A percentile compares a stretch with the other conserved stretches of the same genome.
Evolutionary conservation across 2,329 filamentous ascomycete species (phyloP).

Genomic region (Gliomastix tumulicola): DNA sequence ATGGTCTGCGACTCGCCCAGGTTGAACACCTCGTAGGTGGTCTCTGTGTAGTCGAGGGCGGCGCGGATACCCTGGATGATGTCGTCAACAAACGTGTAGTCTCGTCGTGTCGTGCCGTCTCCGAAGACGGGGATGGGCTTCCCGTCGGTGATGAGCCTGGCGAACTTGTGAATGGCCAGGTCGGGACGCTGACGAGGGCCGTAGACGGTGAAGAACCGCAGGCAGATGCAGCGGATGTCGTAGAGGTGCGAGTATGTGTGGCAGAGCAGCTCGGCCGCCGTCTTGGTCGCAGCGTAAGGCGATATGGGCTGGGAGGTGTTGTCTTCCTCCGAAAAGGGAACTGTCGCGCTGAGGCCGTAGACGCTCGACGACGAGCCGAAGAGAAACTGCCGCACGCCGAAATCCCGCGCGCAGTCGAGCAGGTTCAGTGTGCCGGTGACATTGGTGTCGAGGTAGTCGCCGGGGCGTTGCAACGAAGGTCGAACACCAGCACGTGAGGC

Average conservation of each 20-base stretch:
- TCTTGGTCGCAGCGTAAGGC: slow-evolving; percentile 21
- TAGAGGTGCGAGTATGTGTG: slow-evolving; percentile 23
- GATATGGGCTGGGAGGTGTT: slow-evolving; percentile 12
- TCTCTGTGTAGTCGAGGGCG: slow-evolving; percentile 10
- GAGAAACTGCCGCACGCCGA: slow-evolving; percentile 11
- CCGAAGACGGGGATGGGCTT: slow-evolving; percentile 14
- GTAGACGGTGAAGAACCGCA: slow-evolving; percentile 17
- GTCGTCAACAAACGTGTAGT: slow-evolving; percentile 15
- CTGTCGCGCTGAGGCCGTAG: slow-evolving; percentile 11
- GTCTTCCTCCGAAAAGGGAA: slow-evolving; percentile 12
- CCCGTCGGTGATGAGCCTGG: slow-evolving; percentile 11
- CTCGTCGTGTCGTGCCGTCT: slow-evolving; percentile 12
- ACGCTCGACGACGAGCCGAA: slow-evolving; percentile 15
- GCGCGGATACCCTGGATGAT: slow-evolving; percentile 12
- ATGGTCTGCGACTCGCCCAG: slow-evolving; percentile 14
- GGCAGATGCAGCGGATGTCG: slow-evolving; percentile 11
- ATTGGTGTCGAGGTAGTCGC: slow-evolving; percentile 13
- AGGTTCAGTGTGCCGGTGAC: slow-evolving; percentile 13
- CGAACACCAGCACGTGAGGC: slow-evolving; percentile 13
- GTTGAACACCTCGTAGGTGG: slow-evolving; percentile 13
- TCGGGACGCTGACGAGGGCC: slow-evolving; percentile 14
- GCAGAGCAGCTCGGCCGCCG: slow-evolving; percentile 24
- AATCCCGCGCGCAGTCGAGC: slow-evolving; percentile 13
- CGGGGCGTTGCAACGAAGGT: slow-evolving; percentile 9
- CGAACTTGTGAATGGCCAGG: slow-evolving; percentile 14